Base-by-base conservation (phyloP, 2,329 filamentous ascomycete species). In the Ceratocystis ficicola region DNA sequence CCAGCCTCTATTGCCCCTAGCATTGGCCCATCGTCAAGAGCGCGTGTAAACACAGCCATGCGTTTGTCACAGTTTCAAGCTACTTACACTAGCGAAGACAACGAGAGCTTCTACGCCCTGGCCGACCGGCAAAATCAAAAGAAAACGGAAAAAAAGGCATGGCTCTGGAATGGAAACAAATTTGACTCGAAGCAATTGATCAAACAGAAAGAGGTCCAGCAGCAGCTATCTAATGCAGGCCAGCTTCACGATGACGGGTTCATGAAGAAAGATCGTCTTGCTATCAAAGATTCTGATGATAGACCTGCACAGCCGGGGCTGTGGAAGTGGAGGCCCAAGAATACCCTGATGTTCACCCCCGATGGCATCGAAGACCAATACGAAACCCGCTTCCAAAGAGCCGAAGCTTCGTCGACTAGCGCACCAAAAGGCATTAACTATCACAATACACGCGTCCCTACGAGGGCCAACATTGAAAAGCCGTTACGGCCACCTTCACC, bases 61-160 rank as follows among this genome's bases (percentile, higher is more conserved):
- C 63, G 64, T 36, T 81, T 99, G 1, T 85, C 86, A 64, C 84
- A 86, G 1, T 99, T 96, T 72, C 94, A 99, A 73, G 83, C 88
- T 2, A 93, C 89, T 70, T 97, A 96, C 76, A 99, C 93, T 0
- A 96, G 90, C 72, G 94, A 99, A 75, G 94, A 99, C 74, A 97
- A 97, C 73, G 94, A 96, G 73, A 95, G 89, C 71, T 97, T 99
- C 77, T 95, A 96, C 75, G 88, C 87, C 71, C 80, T 99, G 1
- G 79, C 97, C 32, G 94, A 99, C 76, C 89, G 86, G 72, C 90
- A 96, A 72, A 99, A 96, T 72, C 81, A 86, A 68, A 93, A 91
- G 74, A 84, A 82, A 63, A 86, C 88, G 0, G 87, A 92, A 72
- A 95, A 93, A 71, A 89, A 96, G 72, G 85, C 86, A 0, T 96